Base-by-base conservation (phyloP, 768 basidiomycete species). In the Mycena amicta region DNA sequence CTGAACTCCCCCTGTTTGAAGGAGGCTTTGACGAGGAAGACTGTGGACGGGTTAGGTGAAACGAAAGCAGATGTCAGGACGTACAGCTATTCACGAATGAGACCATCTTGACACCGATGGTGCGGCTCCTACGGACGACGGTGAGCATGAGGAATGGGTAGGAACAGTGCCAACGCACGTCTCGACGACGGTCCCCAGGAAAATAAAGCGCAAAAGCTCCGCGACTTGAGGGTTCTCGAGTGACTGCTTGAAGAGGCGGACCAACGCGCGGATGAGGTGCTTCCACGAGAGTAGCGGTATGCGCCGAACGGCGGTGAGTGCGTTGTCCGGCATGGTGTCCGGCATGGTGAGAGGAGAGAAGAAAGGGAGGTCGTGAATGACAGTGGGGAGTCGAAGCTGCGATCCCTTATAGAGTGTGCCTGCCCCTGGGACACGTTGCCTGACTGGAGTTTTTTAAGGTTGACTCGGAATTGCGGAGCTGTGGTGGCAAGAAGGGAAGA, bases 1-100 rank as follows among this genome's bases (percentile, higher is more conserved):
- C 49, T 52, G 1, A 64, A 27, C 22, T 60, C 62, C 11, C 62
- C 62, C 31, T 64, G 59, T 31, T 64, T 64, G 56, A 64, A 64
- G 1, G 62, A 64, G 2, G 62, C 62, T 59, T 64, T 64, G 23
- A 64, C 62, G 31, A 64, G 59, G 62, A 64, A 64, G 37, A 64
- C 62, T 64, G n/a, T 16, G 22, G 5, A 18, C 22, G 8, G 40
- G 13, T 15, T 4, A 20, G 18, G 16, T 20, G 12, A 30, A 45
- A 43, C 40, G 31, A 40, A 45, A 49, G 29, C 41, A 50, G 33
- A 50, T 23, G 20, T 23, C 2, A n/a, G 22, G 29, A 56, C 62
- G 49, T 50, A 64, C 62, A 64, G 59, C 59, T 64, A 43, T 64
- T 64, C 23, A 64, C 62, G 3, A 39, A 52, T 11, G 62, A 60